Percentiles rank a stretch among this genome's conserved stretches.
Conservation (phyloP, 2,329 filamentous ascomycete species). For the Monosporascus sp. region DNA sequence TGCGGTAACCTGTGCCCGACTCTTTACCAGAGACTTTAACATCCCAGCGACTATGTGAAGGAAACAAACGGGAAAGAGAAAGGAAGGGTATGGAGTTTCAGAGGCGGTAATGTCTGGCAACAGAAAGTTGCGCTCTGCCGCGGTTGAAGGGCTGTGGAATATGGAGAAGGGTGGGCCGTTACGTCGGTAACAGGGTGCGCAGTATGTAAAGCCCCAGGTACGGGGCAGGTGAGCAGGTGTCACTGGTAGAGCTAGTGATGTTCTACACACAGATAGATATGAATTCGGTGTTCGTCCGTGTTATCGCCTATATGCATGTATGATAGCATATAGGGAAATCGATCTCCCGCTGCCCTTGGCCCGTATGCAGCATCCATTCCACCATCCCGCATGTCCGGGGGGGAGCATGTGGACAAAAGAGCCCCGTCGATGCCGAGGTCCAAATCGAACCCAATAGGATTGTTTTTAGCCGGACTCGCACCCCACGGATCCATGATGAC, state of each 20-base stretch:
- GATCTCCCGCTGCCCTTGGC: conserved; percentile 7
- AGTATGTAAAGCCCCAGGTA: background rate
- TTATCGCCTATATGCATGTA: too few species aligned
- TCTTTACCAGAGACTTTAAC: conserved; percentile 28
- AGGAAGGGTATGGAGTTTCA: background rate
- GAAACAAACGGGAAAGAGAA: conserved; percentile 5
- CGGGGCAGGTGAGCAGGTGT: background rate
- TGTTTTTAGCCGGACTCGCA: too few species aligned
- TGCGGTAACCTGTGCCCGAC: conserved; percentile 28
- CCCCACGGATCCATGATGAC: too few species aligned
- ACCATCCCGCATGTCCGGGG: conserved; percentile 7
- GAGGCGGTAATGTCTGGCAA: background rate
- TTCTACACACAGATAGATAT: too few species aligned
- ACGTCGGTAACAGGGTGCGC: background rate
- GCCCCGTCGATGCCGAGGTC: background rate
- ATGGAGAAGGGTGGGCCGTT: background rate
- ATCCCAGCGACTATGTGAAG: conserved; percentile 19
- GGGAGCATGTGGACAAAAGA: background rate
- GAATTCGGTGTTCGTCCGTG: too few species aligned
- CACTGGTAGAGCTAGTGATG: too few species aligned
- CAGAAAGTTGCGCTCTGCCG: background rate
- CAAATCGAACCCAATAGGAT: too few species aligned
- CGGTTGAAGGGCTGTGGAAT: background rate
- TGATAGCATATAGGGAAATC: background rate
- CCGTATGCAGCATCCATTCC: conserved; percentile 2